A percentile compares a stretch with the other conserved stretches of the same genome.
phyloP scores from a whole-genome alignment of 2,329 filamentous ascomycete genomes.

The Aspergillus brunneoviolaceus region DNA sequence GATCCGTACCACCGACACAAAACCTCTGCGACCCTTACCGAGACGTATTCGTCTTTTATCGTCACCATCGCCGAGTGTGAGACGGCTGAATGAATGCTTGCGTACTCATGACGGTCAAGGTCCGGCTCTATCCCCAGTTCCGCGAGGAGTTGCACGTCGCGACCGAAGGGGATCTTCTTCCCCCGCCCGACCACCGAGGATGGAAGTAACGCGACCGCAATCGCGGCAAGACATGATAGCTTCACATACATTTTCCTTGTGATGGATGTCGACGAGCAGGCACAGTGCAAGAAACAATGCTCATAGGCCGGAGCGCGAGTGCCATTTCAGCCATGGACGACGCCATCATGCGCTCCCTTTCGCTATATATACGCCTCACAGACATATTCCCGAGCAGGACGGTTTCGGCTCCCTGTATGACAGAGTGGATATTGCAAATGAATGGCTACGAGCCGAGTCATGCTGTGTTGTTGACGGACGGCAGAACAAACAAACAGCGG shows the following conservation, averaged over 20 bases:
- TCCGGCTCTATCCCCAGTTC: background rate
- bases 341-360: background rate
- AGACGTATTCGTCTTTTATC: background rate
- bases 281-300: background rate
- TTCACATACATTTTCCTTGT: background rate
- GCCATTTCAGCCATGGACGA: background rate
- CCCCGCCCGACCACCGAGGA: background rate
- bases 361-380: background rate
- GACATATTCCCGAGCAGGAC: background rate
- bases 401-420: constrained; percentile 4
- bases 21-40: background rate
- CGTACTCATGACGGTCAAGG: background rate
- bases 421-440: background rate
- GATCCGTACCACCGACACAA: background rate
- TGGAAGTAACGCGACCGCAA: background rate
- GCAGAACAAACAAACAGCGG: background rate
- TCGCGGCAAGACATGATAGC: background rate
- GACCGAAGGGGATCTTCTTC: background rate
- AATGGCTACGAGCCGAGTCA: constrained; percentile 1
- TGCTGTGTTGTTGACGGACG: background rate
- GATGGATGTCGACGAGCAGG: background rate
- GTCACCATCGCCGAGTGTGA: constrained; percentile 2
- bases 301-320: background rate
- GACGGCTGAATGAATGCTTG: background rate
- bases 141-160: background rate